Evolutionary conservation across 768 basidiomycete genomes (phyloP).

Genomic region (Pleurotus salmoneostramineus): DNA sequence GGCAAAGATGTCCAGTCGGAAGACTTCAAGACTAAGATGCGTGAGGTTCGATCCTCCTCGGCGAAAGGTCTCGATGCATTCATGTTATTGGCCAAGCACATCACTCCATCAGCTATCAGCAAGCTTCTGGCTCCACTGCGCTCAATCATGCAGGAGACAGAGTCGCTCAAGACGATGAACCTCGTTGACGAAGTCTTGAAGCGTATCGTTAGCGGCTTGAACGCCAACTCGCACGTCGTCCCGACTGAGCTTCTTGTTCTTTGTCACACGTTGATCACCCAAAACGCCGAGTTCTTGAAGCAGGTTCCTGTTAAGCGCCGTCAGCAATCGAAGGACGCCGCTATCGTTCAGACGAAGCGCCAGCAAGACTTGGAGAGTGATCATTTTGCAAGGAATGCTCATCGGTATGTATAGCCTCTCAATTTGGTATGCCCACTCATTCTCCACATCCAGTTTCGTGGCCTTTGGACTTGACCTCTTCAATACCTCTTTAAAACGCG

Average conservation of each 20-base stretch:
- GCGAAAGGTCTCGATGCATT: slow-evolving; percentile 88
- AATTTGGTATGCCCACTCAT: background rate
- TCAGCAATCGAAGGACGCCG: slow-evolving; percentile 43
- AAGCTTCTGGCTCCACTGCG: slow-evolving; percentile 75
- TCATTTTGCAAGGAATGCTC: slow-evolving; percentile 84
- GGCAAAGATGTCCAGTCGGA: slow-evolving; percentile 84
- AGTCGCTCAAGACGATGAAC: slow-evolving; percentile 72
- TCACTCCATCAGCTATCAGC: slow-evolving; percentile 76
- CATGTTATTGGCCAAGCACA: slow-evolving; percentile 69
- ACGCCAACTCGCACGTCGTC: slow-evolving; percentile 69
- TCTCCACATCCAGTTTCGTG: slow-evolving; percentile 59
- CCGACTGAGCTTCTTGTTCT: slow-evolving; percentile 72
- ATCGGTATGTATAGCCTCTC: slow-evolving; percentile 49
- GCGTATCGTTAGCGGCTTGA: slow-evolving; percentile 79
- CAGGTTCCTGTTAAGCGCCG: slow-evolving; percentile 40
- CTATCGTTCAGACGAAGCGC: slow-evolving; percentile 78
- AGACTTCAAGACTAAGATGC: slow-evolving; percentile 92
- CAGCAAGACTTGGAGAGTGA: slow-evolving; percentile 48
- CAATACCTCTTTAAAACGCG: slow-evolving; percentile 80
- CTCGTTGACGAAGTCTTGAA: slow-evolving; percentile 87
- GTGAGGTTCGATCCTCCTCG: slow-evolving; percentile 81
- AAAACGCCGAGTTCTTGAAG: slow-evolving; percentile 85
- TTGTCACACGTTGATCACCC: slow-evolving; percentile 87
- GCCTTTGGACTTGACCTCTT: slow-evolving; percentile 91
- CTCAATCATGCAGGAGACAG: slow-evolving; percentile 83